phyloP scores from a whole-genome alignment of 2,329 filamentous ascomycete genomes.

The Allantophomopsis cytisporea region DNA sequence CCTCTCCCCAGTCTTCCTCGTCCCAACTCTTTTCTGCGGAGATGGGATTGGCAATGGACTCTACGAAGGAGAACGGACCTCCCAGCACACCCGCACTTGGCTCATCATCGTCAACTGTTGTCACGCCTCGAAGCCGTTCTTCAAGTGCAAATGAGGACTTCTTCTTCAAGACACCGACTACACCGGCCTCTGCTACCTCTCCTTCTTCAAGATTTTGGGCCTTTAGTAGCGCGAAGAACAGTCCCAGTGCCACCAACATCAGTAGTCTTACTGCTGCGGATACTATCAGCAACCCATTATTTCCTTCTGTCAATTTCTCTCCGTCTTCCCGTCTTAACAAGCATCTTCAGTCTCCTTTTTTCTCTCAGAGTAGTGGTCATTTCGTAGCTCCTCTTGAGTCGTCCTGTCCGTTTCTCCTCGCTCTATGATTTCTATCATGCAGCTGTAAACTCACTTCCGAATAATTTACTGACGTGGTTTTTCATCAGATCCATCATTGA shows the following conservation, averaged over 20 bases:
- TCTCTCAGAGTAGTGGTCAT: constrained; percentile 37
- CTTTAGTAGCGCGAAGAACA: constrained; percentile 9
- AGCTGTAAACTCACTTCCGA: constrained; percentile 1
- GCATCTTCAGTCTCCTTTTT: constrained; percentile 27
- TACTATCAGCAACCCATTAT: constrained; percentile 2
- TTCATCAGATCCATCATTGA: constrained; percentile 17
- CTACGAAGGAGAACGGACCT: background rate
- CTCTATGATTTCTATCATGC: constrained; percentile 11
- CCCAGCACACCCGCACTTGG: background rate
- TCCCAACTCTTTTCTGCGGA: constrained; percentile 8
- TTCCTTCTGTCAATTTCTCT: constrained; percentile 2
- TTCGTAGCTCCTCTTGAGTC: constrained; percentile 35
- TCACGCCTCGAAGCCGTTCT: background rate
- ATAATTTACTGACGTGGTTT: constrained; percentile 10
- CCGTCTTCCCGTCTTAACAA: constrained; percentile 2
- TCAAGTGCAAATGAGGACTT: constrained; percentile 6
- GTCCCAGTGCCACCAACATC: background rate
- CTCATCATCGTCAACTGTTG: background rate
- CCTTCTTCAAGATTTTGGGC: constrained; percentile 9
- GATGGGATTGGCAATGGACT: background rate
- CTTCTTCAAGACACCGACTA: constrained; percentile 20
- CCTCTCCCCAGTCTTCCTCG: constrained; percentile 12
- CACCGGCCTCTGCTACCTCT: constrained; percentile 19
- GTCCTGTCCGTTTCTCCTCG: constrained; percentile 37
- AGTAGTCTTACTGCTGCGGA: constrained; percentile 6